phyloP scores from a whole-genome alignment of 257 asterid species.

The Mentha longifolia region DNA sequence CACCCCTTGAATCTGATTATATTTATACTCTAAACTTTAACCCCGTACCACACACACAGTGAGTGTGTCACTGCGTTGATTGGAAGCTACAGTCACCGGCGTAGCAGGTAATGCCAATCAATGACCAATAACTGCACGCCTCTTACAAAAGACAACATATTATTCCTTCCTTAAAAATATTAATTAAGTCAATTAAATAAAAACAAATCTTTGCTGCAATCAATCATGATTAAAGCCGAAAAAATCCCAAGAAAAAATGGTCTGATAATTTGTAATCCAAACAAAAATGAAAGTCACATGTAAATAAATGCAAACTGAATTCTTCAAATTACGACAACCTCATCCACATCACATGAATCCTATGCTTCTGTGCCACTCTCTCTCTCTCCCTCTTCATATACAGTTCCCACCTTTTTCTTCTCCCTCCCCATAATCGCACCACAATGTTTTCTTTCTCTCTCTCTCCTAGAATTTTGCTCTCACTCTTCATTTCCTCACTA shows the following conservation, averaged over 20 bases:
- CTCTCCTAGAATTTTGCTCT: slow-evolving; percentile 16
- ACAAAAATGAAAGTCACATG: slow-evolving; percentile 47
- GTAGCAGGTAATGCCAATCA: neutral
- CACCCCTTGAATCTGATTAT: neutral
- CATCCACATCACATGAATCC: slow-evolving; percentile 43
- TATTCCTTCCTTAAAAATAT: slow-evolving; percentile 13
- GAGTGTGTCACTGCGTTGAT: neutral
- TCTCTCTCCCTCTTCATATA: slow-evolving; percentile 33
- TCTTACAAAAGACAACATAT: slow-evolving; percentile 39
- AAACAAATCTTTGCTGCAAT: slow-evolving; percentile 1
- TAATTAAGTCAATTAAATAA: neutral
- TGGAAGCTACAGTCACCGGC: neutral
- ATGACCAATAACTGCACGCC: neutral
- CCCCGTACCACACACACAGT: neutral
- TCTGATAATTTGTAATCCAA: slow-evolving; percentile 33
- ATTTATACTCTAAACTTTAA: too few species aligned
- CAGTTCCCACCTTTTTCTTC: slow-evolving; percentile 17
- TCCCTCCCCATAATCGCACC: slow-evolving; percentile 1
- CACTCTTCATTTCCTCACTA: slow-evolving; percentile 32
- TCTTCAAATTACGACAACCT: slow-evolving; percentile 24
- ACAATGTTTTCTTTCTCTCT: slow-evolving; percentile 25
- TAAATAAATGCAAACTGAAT: slow-evolving; percentile 20
- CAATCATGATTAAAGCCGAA: slow-evolving; percentile 26
- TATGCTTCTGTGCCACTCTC: too few species aligned
- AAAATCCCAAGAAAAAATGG: neutral